phyloP scores from a whole-genome alignment of 148 eudicot genomes.

The Rhododendron williamsianum region DNA sequence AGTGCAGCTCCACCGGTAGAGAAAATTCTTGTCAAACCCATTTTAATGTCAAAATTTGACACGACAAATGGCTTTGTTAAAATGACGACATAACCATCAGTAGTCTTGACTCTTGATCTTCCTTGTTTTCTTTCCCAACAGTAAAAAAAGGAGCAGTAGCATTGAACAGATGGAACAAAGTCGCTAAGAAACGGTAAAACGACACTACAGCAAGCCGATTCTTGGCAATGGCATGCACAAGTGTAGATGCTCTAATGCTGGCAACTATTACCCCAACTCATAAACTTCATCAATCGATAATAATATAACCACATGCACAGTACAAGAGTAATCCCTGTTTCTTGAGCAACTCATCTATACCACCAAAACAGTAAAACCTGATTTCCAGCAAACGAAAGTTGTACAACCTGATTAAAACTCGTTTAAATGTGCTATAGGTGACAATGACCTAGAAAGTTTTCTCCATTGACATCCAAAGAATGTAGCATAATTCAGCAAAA shows the following conservation, averaged over 20 bases:
- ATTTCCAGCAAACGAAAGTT: too few relatives aligned
- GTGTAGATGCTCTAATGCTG: background rate
- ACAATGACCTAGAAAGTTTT: too few relatives aligned
- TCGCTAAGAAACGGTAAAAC: background rate
- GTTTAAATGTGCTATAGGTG: too few relatives aligned
- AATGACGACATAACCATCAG: background rate
- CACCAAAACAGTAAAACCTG: too few relatives aligned
- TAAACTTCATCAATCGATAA: background rate
- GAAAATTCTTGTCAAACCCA: background rate
- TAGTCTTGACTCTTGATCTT: background rate
- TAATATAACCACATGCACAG: too few relatives aligned
- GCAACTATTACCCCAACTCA: background rate
- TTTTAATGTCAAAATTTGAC: background rate
- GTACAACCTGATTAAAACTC: too few relatives aligned
- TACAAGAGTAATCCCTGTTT: too few relatives aligned
- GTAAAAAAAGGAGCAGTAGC: background rate
- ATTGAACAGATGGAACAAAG: background rate
- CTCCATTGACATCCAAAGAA: too few relatives aligned
- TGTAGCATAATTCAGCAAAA: background rate
- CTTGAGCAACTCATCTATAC: too few relatives aligned
- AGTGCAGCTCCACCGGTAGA: background rate
- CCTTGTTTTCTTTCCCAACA: background rate
- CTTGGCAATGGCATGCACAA: background rate
- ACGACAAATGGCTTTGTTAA: background rate
- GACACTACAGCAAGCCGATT: background rate